Evolutionary conservation across 768 basidiomycete species (phyloP).

Genomic region (Leccinum pellstonianum): DNA sequence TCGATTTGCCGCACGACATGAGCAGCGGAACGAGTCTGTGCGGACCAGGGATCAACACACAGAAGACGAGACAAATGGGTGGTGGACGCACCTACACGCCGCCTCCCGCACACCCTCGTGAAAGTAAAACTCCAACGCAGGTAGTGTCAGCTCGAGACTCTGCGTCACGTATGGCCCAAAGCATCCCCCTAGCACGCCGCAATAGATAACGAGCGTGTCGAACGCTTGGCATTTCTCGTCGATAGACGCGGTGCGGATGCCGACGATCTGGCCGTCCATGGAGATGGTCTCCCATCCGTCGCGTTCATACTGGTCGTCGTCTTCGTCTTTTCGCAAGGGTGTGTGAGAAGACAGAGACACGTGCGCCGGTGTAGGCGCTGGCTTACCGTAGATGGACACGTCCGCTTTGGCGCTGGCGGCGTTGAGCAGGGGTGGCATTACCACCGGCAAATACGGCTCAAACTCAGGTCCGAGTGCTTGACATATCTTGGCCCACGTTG

Average conservation of each 20-base stretch:
- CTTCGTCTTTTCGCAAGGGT: constrained; percentile 50
- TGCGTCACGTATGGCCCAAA: constrained; percentile 76
- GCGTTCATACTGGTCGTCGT: constrained; percentile 52
- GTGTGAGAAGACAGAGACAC: not conserved
- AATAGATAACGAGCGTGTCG: constrained; percentile 81
- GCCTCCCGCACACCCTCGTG: constrained; percentile 85
- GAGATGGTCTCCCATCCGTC: constrained; percentile 80
- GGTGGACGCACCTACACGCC: constrained; percentile 57
- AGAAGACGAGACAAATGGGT: not conserved
- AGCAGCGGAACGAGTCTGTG: constrained; percentile 70
- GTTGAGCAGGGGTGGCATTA: constrained; percentile 76
- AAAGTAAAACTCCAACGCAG: constrained; percentile 72
- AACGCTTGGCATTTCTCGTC: constrained; percentile 90
- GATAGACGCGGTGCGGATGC: constrained; percentile 75
- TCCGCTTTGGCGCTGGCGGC: constrained; percentile 82
- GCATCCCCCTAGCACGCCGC: constrained; percentile 59
- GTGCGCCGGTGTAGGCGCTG: not conserved
- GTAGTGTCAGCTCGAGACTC: constrained; percentile 68
- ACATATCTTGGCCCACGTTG: constrained; percentile 88
- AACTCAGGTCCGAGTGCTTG: constrained; percentile 84
- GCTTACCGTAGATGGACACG: constrained; percentile 64
- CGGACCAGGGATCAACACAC: not conserved
- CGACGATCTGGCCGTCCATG: constrained; percentile 74
- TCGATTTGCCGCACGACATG: constrained; percentile 63
- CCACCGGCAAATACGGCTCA: constrained; percentile 80